These are phyloP conservation scores for Marasmius sp. DNA, from an alignment of 1,284 basidiomycete species.

Conservation along the genomic window DNA sequence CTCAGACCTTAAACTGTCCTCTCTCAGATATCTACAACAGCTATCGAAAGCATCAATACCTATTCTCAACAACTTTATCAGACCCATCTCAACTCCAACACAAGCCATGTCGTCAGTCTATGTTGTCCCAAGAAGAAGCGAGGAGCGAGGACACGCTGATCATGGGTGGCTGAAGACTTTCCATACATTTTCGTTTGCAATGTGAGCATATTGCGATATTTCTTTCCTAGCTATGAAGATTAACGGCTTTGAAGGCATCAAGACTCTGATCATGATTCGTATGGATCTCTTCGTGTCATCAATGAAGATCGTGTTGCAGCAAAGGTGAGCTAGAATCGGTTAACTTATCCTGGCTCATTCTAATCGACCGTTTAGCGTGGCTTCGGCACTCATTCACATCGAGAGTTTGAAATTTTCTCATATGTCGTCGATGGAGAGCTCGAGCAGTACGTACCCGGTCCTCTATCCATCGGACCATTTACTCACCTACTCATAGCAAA, in stretches of 20 bases:
- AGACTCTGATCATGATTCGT: slow-evolving; percentile 54
- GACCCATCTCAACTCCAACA: not conserved
- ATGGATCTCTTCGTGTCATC: slow-evolving; percentile 70
- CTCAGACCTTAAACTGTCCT: slow-evolving; percentile 14
- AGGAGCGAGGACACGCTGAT: slow-evolving; percentile 75
- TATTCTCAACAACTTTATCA: not conserved
- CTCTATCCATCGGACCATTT: slow-evolving; percentile 4
- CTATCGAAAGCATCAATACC: not conserved
- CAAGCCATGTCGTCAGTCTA: slow-evolving; percentile 6
- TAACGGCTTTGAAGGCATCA: slow-evolving; percentile 51
- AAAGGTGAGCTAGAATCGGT: slow-evolving; percentile 1
- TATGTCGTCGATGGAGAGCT: slow-evolving; percentile 80
- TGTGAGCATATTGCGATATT: slow-evolving; percentile 39
- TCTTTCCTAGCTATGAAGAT: not conserved
- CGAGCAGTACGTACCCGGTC: slow-evolving; percentile 58
- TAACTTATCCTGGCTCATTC: not conserved
- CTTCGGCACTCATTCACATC: slow-evolving; percentile 85
- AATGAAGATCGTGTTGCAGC: slow-evolving; percentile 90
- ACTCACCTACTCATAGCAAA: slow-evolving; percentile 43
- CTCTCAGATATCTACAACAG: not conserved
- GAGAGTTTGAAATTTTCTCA: slow-evolving; percentile 90
- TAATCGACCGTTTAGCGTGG: slow-evolving; percentile 47
- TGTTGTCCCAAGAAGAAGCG: slow-evolving; percentile 9
- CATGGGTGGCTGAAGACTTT: slow-evolving; percentile 92
- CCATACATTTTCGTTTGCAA: slow-evolving; percentile 84